These are phyloP conservation scores for Rachicladosporium sp. DNA, from an alignment of 2,329 filamentous ascomycete species.

Conservation along the genomic window DNA sequence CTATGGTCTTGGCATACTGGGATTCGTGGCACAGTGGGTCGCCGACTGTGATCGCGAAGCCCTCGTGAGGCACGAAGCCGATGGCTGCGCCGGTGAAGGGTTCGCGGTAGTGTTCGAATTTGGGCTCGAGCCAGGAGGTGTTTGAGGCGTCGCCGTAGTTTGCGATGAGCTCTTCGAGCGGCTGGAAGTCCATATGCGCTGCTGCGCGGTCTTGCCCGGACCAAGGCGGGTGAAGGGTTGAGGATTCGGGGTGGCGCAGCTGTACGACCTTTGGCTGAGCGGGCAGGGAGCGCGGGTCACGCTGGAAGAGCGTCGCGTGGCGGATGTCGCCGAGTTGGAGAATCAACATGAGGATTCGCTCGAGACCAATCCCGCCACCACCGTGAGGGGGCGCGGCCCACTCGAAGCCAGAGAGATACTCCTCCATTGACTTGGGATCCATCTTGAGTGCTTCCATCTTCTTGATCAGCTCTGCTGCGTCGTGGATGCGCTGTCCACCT, in stretches of 20 bases:
- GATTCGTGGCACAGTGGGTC: slow-evolving; percentile 71
- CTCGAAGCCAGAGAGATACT: slow-evolving; percentile 80
- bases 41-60: slow-evolving; percentile 73
- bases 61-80: slow-evolving; percentile 65
- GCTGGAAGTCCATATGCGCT: slow-evolving; percentile 48
- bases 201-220: slow-evolving; percentile 36
- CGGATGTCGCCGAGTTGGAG: slow-evolving; percentile 81
- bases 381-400: slow-evolving; percentile 82
- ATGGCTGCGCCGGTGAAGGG: slow-evolving; percentile 66
- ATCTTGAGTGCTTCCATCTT: slow-evolving; percentile 69
- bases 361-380: slow-evolving; percentile 78
- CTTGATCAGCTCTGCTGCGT: slow-evolving; percentile 58
- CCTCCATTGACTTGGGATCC: slow-evolving; percentile 70
- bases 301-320: slow-evolving; percentile 73
- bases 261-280: slow-evolving; percentile 47
- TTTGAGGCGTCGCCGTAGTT: slow-evolving; percentile 94
- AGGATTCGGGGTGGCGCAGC: slow-evolving; percentile 77
- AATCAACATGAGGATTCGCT: slow-evolving; percentile 77
- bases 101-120: slow-evolving; percentile 81
- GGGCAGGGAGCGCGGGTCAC: slow-evolving; percentile 79
- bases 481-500: slow-evolving; percentile 85
- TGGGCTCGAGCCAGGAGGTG: slow-evolving; percentile 83
- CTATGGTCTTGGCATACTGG: slow-evolving; percentile 64
- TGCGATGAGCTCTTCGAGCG: slow-evolving; percentile 76
- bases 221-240: slow-evolving; percentile 63